Evolutionary conservation across 441 rosid genomes (phyloP).

Genomic region (Gossypium laxum): DNA sequence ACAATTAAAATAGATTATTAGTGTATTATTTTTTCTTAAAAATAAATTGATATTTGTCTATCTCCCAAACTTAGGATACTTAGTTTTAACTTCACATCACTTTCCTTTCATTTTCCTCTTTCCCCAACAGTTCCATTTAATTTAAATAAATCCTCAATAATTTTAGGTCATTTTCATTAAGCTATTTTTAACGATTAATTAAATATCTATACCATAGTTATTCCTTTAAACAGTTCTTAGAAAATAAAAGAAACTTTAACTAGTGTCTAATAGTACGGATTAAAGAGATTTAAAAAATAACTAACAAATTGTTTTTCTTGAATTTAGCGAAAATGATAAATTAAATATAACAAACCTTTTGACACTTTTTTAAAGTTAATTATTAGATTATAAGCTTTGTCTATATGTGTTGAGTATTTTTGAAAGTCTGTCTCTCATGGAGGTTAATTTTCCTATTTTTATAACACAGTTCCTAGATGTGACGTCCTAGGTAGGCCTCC

Average conservation of each 20-base stretch:
- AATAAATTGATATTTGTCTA: not conserved
- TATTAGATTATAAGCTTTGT: not conserved
- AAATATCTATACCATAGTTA: not conserved
- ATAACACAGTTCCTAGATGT: too few species aligned
- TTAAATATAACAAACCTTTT: not conserved
- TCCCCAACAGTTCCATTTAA: not conserved
- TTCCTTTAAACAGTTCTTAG: not conserved
- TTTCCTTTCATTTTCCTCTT: slow-evolving; percentile 21
- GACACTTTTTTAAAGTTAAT: not conserved
- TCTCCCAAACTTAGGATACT: slow-evolving; percentile 20
- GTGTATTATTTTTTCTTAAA: not conserved
- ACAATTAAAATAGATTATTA: not conserved
- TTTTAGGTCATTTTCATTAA: not conserved
- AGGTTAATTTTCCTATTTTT: too few species aligned
- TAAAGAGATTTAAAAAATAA: not conserved
- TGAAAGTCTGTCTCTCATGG: too few species aligned
- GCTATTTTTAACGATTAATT: not conserved
- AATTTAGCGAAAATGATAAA: not conserved
- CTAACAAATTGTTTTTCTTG: not conserved
- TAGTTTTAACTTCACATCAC: slow-evolving; percentile 18
- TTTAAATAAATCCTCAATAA: slow-evolving; percentile 1
- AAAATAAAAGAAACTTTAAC: not conserved
- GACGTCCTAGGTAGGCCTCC: too few species aligned
- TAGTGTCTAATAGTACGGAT: not conserved
- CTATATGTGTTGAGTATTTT: not conserved